phyloP scores from a whole-genome alignment of 2,329 filamentous ascomycete species.

The Aspergillus calidoustus region DNA sequence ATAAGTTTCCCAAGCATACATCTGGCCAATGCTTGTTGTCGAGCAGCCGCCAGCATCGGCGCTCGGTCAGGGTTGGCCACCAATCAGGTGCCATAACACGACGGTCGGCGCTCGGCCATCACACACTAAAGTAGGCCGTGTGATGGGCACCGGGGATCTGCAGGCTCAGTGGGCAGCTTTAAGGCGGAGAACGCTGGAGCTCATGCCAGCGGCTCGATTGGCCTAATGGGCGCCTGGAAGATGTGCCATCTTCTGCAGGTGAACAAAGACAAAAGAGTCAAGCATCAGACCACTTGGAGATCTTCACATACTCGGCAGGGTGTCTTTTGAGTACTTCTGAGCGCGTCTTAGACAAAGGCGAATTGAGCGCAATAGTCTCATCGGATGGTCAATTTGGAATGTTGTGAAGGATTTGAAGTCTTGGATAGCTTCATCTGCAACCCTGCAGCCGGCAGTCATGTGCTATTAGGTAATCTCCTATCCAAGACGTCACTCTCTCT shows the following conservation, averaged over 20 bases:
- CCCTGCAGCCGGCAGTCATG: background rate
- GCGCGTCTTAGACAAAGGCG: background rate
- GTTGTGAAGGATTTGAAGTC: background rate
- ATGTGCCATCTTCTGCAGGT: background rate
- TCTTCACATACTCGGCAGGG: background rate
- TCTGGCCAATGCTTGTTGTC: constrained; percentile 40
- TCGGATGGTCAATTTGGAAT: background rate
- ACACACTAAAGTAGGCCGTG: constrained; percentile 38
- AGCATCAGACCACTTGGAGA: background rate
- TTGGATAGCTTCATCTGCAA: constrained; percentile 10
- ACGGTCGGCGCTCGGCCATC: constrained; percentile 33
- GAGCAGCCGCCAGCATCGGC: constrained; percentile 40
- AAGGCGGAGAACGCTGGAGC: constrained; percentile 1
- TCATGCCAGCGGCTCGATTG: background rate
- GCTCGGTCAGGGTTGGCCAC: constrained; percentile 27
- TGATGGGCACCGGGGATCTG: constrained; percentile 38
- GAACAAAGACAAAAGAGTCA: background rate
- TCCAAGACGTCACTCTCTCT: constrained; percentile 10
- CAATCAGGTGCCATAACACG: constrained; percentile 32
- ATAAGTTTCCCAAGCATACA: constrained; percentile 37
- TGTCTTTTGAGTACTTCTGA: background rate
- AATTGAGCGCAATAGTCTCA: background rate
- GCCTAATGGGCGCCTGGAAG: background rate
- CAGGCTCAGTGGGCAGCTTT: constrained; percentile 21
- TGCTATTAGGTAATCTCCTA: constrained; percentile 7